Percentiles rank a stretch among this genome's conserved stretches.
These are phyloP conservation scores for Saccharomycopsis sp. DNA, from an alignment of 805 yeast species.

Conservation along the genomic window DNA sequence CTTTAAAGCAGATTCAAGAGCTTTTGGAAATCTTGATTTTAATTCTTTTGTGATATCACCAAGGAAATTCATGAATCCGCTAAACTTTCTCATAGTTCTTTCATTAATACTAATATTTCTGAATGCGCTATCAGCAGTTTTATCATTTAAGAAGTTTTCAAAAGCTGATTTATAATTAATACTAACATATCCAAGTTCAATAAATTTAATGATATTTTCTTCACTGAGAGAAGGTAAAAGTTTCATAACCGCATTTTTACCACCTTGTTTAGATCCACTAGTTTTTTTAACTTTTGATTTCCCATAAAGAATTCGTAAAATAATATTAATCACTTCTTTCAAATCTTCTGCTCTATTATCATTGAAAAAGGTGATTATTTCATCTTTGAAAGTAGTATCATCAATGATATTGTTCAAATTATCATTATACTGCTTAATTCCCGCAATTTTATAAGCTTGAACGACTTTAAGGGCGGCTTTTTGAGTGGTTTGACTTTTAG, in stretches of 20 bases:
- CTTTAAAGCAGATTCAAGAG: conserved; percentile 38
- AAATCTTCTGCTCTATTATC: conserved; percentile 47
- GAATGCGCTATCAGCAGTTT: neutral
- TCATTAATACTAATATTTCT: conserved; percentile 20
- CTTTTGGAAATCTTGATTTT: conserved; percentile 43
- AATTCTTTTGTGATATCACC: conserved; percentile 45
- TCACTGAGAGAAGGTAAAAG: conserved; percentile 48
- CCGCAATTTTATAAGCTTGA: conserved; percentile 49
- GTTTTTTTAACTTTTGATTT: conserved; percentile 62
- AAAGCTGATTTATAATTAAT: conserved; percentile 32
- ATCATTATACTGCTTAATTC: conserved; percentile 58
- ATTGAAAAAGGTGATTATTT: conserved; percentile 52
- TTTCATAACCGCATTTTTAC: conserved; percentile 60
- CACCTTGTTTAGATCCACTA: conserved; percentile 62
- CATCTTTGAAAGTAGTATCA: conserved; percentile 79
- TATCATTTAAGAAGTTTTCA: conserved; percentile 15
- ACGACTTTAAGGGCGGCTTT: conserved; percentile 61
- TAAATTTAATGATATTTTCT: conserved; percentile 44
- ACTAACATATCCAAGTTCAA: conserved; percentile 50
- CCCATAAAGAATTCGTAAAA: conserved; percentile 66
- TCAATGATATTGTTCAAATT: conserved; percentile 67
- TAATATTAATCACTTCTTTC: conserved; percentile 51
- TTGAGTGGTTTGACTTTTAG: conserved; percentile 54
- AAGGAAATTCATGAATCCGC: conserved; percentile 58
- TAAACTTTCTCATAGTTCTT: conserved; percentile 35